These are phyloP conservation scores for Candida tallmaniae DNA, from an alignment of 805 yeast genomes.

Conservation along the genomic window DNA sequence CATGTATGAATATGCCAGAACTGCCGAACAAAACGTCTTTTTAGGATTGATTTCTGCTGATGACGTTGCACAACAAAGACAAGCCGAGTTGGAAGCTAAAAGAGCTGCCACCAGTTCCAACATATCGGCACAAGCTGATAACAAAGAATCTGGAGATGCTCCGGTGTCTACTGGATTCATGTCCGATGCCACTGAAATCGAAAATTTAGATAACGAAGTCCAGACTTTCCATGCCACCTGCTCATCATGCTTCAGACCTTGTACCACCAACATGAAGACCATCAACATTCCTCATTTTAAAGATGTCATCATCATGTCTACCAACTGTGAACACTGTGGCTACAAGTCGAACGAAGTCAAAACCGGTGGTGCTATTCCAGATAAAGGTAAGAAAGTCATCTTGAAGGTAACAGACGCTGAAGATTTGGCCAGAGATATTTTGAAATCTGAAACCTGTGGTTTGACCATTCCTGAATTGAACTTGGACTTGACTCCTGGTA, in stretches of 20 bases:
- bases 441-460: conserved; percentile 92
- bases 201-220: conserved; percentile 83
- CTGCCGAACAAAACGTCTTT: conserved; percentile 81
- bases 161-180: conserved; percentile 47
- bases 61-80: conserved; percentile 46
- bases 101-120: conserved; percentile 35
- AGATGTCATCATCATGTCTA: conserved; percentile 95
- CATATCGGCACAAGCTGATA: conserved; percentile 23
- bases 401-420: conserved; percentile 81
- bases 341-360: conserved; percentile 96
- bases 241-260: conserved; percentile 76
- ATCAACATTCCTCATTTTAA: conserved; percentile 97
- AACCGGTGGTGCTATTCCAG: conserved; percentile 96
- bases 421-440: conserved; percentile 89
- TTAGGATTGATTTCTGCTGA: conserved; percentile 77
- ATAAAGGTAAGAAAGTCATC: conserved; percentile 68
- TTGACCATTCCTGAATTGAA: conserved; percentile 80
- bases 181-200: conserved; percentile 73
- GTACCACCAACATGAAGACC: conserved; percentile 94
- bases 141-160: too few relatives aligned
- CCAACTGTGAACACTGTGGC: conserved; percentile 89
- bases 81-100: conserved; percentile 47
- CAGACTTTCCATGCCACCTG: conserved; percentile 92
- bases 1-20: conserved; percentile 71
- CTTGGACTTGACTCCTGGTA: conserved; percentile 91